phyloP scores from a whole-genome alignment of 495 filamentous ascomycete genomes.

The Neurospora cerealis region DNA sequence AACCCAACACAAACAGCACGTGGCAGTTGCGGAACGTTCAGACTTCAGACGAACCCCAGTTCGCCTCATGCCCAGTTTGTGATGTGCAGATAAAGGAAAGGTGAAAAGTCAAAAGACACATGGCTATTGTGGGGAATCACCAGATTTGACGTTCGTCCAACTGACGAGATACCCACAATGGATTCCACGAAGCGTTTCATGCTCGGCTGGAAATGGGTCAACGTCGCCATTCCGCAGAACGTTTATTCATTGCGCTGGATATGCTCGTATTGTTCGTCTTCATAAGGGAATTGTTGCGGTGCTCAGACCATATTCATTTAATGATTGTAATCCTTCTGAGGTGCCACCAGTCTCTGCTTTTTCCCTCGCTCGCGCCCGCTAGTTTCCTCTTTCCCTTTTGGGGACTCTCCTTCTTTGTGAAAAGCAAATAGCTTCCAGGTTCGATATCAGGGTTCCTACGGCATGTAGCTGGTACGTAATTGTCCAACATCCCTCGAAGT shows the following conservation, averaged over 20 bases:
- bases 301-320: not conserved
- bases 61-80: not conserved
- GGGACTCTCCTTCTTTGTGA: not conserved
- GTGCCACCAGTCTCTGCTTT: not conserved
- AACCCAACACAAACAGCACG: not conserved
- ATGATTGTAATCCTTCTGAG: not conserved
- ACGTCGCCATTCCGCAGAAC: not conserved
- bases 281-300: not conserved
- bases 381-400: not conserved
- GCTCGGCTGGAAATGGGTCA: not conserved
- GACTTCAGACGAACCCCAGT: not conserved
- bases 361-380: not conserved
- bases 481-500: not conserved
- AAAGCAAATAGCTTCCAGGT: not conserved
- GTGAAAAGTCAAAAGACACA: not conserved
- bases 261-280: not conserved
- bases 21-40: not conserved
- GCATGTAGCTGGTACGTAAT: not conserved
- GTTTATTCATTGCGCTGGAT: not conserved
- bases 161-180: not conserved
- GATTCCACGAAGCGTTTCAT: not conserved
- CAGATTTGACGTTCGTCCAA: not conserved
- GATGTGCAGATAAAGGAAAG: not conserved
- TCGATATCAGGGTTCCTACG: not conserved
- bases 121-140: not conserved